A percentile compares a stretch with the other conserved stretches of the same genome.
Conservation (phyloP, 2,329 filamentous ascomycete genomes). For the Pseudogymnoascus sp. region DNA sequence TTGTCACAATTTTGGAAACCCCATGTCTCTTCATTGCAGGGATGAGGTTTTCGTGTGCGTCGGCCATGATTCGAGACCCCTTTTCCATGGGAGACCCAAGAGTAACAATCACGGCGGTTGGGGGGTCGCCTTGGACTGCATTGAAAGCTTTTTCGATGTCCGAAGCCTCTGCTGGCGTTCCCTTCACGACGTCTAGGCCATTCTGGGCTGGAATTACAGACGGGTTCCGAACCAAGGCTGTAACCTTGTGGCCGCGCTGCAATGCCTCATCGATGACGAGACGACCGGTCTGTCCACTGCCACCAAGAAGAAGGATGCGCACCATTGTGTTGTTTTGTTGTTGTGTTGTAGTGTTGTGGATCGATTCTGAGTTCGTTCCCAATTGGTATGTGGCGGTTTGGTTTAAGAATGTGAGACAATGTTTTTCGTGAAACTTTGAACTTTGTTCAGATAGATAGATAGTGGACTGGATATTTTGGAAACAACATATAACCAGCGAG, state of each 20-base stretch:
- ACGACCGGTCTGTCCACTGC: slow-evolving; percentile 38
- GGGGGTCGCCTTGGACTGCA: slow-evolving; percentile 37
- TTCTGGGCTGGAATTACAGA: slow-evolving; percentile 24
- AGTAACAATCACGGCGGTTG: slow-evolving; percentile 35
- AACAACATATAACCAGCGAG: not conserved
- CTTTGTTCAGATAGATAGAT: not conserved
- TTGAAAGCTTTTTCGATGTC: slow-evolving; percentile 36
- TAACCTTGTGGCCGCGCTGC: slow-evolving; percentile 32
- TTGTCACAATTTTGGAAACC: slow-evolving; percentile 37
- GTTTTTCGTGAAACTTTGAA: not conserved
- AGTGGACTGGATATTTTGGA: not conserved
- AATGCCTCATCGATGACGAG: slow-evolving; percentile 33
- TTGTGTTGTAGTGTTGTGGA: no score
- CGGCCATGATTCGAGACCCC: slow-evolving; percentile 35
- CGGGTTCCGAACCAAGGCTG: slow-evolving; percentile 36
- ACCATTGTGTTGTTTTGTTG: slow-evolving; percentile 4
- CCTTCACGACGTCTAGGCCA: slow-evolving; percentile 33
- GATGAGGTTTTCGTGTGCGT: slow-evolving; percentile 32
- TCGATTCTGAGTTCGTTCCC: not conserved
- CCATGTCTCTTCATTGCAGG: slow-evolving; percentile 29
- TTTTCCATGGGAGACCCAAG: slow-evolving; percentile 28
- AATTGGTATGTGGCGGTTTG: not conserved
- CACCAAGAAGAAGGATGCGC: slow-evolving; percentile 35
- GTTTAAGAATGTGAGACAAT: not conserved
- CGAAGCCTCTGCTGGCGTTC: slow-evolving; percentile 30